Conservation (phyloP, 768 basidiomycete genomes). For the Clitopilus passeckerianus region DNA sequence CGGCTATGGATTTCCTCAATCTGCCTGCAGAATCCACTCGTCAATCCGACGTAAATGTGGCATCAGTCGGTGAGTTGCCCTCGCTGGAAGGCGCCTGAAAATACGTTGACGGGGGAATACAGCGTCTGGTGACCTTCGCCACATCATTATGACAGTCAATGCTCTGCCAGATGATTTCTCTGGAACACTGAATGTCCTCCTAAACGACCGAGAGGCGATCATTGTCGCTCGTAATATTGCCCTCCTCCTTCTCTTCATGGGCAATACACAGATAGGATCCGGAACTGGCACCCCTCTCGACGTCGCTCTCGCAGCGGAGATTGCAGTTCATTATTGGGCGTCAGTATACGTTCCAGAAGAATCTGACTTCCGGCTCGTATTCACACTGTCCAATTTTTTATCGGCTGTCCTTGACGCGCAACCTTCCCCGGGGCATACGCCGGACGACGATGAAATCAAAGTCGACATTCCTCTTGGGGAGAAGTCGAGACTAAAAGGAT, state of each 20-base stretch:
- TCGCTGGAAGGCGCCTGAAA: background rate
- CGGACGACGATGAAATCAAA: background rate
- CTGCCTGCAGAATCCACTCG: background rate
- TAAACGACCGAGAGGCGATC: background rate
- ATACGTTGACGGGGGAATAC: too few species aligned
- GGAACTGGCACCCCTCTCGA: background rate
- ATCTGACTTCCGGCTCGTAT: background rate
- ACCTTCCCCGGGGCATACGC: background rate
- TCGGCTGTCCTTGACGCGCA: background rate
- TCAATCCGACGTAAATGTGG: too few species aligned
- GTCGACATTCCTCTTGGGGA: background rate
- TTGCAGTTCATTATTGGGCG: background rate
- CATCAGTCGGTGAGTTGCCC: background rate
- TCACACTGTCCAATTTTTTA: background rate
- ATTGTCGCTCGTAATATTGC: conserved; percentile 1
- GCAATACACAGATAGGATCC: background rate
- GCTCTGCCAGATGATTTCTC: background rate
- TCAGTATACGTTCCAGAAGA: background rate
- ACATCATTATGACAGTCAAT: conserved; percentile 2
- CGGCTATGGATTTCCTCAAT: background rate
- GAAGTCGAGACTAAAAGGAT: background rate
- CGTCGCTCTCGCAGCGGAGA: background rate
- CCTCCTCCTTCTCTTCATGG: background rate
- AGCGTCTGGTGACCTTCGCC: background rate
- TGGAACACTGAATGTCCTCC: background rate